phyloP scores from a whole-genome alignment of 371 early-diverging fungal genomes.

The Rhizomucor miehei region DNA sequence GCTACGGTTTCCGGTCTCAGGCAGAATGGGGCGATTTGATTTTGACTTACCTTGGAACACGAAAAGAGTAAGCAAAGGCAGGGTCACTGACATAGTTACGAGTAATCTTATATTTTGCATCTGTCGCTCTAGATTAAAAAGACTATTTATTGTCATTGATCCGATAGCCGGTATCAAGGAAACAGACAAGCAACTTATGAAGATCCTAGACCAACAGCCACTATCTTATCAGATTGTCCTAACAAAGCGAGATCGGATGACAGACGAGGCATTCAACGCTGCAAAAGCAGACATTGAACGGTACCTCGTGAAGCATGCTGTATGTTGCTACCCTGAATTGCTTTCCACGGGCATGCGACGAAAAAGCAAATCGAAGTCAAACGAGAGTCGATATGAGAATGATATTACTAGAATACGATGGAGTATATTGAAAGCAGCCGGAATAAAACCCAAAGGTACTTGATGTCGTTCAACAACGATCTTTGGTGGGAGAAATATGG shows the following conservation, averaged over 20 bases:
- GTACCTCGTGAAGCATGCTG: slow-evolving; percentile 42
- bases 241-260: slow-evolving; percentile 65
- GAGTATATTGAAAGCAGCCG: slow-evolving; percentile 29
- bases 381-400: slow-evolving; percentile 16
- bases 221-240: slow-evolving; percentile 62
- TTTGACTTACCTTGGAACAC: slow-evolving; percentile 52
- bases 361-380: slow-evolving; percentile 15
- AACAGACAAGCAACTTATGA: slow-evolving; percentile 59
- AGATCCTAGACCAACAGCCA: slow-evolving; percentile 53
- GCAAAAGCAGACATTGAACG: slow-evolving; percentile 44
- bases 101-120: no score
- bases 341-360: slow-evolving; percentile 37
- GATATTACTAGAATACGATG: slow-evolving; percentile 29
- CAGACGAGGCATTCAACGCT: slow-evolving; percentile 30
- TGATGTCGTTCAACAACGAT: no score
- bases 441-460: background rate
- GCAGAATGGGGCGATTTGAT: slow-evolving; percentile 75
- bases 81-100: no score
- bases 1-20: slow-evolving; percentile 72
- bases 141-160: slow-evolving; percentile 67
- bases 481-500: no score
- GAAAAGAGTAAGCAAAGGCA: slow-evolving; percentile 55
- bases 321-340: slow-evolving; percentile 56
- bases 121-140: slow-evolving; percentile 48
- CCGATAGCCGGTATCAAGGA: slow-evolving; percentile 68